Percentiles rank a stretch among this genome's conserved stretches.
Conservation (phyloP, 345 rosid species). For the Acer negundo region DNA sequence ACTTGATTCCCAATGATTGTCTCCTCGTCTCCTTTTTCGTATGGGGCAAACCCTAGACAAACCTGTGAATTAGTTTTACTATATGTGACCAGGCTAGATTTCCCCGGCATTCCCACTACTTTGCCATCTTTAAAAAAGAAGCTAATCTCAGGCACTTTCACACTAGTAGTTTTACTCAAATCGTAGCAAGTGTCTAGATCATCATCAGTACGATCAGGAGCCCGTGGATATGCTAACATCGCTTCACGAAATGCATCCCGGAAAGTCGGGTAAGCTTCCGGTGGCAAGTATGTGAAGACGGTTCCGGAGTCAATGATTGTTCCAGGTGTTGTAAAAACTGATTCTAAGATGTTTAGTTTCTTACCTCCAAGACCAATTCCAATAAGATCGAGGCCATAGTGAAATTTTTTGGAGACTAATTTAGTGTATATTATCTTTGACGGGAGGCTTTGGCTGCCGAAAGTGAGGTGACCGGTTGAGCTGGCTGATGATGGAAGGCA, state of each 20-base stretch:
- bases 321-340: conserved; percentile 40
- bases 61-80: conserved; percentile 51
- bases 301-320: too few relatives aligned
- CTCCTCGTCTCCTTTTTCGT: too few relatives aligned
- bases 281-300: too few relatives aligned
- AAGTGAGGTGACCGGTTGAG: conserved; percentile 71
- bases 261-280: too few relatives aligned
- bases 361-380: too few relatives aligned
- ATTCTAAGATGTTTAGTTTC: conserved; percentile 44
- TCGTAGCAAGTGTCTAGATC: too few relatives aligned
- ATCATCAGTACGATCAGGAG: too few relatives aligned
- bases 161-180: neutral
- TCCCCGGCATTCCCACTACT: conserved; percentile 24
- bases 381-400: conserved; percentile 66
- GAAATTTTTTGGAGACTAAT: conserved; percentile 29
- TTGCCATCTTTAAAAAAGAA: conserved; percentile 48
- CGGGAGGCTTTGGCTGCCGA: conserved; percentile 32
- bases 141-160: conserved; percentile 47
- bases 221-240: too few relatives aligned
- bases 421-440: too few relatives aligned
- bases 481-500: conserved; percentile 75
- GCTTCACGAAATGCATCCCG: too few relatives aligned
- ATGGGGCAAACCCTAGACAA: conserved; percentile 69
- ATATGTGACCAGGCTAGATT: too few relatives aligned
- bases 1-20: conserved; percentile 56